Base-by-base conservation (phyloP, 2,329 filamentous ascomycete species). In the Claviceps monticola region DNA sequence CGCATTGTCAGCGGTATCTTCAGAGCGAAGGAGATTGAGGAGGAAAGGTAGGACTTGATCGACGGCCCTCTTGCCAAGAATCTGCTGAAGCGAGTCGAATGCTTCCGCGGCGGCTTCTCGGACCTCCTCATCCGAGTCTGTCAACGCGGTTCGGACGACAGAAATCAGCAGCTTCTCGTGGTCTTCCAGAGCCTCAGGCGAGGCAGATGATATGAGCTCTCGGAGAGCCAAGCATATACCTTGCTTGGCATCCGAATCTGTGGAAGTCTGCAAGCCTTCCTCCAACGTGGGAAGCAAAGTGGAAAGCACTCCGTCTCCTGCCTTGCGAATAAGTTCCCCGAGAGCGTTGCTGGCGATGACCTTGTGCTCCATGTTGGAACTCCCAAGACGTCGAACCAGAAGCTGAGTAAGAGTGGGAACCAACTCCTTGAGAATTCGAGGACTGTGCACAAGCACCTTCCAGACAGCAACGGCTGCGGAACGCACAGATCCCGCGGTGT, bases 301-400 rank as follows among this genome's bases (percentile, higher is more conserved):
- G 23, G 89, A 81, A 56, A 98, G 75, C 53, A 98, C 90, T 52
- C 88, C 86, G 66, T 98, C 93, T 55, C 94, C 93, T 62, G 93
- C 91, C 69, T 95, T 96, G 62, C 93, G 84, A 62, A 98, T 97
- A 58, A 98, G 81, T 66, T 98, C 93, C 63, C 93, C 93, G 52
- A 98, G 77, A 48, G 93, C 89, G 66, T 97, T 97, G 66, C 91
- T 91, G 58, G 94, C 93, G 74, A 98, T 98, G 60, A 95, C 86
- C 74, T 96, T 97, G 68, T 98, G 93, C 67, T 98, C 93, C 84
- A 95, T 90, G 64, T 96, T 97, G 46, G 90, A 86, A 66, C 90
- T 97, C 56, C 89, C 93, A 59, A 98, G 79, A 48, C 93, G 86
- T 54, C 88, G 83, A 65, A 98, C 97, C 60, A 98, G 85, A 56